Evolutionary conservation across 176 grass and related monocot genomes (phyloP).

Genomic region (Juncus effusus): DNA sequence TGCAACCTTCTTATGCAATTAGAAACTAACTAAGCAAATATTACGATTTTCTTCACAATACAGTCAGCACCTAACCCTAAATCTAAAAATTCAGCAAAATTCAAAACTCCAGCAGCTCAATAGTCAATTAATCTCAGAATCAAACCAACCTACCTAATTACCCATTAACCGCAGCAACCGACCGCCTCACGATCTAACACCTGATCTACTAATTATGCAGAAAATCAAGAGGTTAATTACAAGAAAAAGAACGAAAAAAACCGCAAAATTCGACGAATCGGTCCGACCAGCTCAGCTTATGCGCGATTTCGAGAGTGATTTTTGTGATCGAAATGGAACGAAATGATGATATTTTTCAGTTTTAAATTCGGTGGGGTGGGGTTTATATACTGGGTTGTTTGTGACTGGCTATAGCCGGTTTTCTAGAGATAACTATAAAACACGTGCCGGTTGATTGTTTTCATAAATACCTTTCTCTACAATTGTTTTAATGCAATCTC

Average conservation of each 20-base stretch:
- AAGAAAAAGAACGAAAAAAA: constrained; percentile 25
- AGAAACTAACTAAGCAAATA: too few relatives aligned
- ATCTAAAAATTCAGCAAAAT: too few relatives aligned
- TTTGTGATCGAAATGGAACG: background rate
- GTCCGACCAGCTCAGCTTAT: background rate
- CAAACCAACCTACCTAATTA: constrained; percentile 7
- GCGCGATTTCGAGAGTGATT: too few relatives aligned
- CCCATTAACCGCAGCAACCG: background rate
- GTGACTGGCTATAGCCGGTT: too few relatives aligned
- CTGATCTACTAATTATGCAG: constrained; percentile 5
- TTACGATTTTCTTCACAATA: too few relatives aligned
- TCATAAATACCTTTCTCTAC: too few relatives aligned
- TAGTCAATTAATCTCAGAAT: background rate
- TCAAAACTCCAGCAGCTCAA: too few relatives aligned
- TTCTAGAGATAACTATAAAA: too few relatives aligned
- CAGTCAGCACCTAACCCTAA: too few relatives aligned
- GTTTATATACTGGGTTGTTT: background rate
- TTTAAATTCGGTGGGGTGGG: background rate
- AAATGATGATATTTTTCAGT: background rate
- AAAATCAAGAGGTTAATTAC: background rate
- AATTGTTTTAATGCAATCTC: too few relatives aligned
- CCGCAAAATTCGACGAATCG: constrained; percentile 3
- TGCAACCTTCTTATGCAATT: too few relatives aligned
- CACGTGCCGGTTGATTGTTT: too few relatives aligned
- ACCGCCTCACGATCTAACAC: background rate